These are phyloP conservation scores for Ascochyta lentis DNA, from an alignment of 2,329 filamentous ascomycete genomes.

Conservation along the genomic window DNA sequence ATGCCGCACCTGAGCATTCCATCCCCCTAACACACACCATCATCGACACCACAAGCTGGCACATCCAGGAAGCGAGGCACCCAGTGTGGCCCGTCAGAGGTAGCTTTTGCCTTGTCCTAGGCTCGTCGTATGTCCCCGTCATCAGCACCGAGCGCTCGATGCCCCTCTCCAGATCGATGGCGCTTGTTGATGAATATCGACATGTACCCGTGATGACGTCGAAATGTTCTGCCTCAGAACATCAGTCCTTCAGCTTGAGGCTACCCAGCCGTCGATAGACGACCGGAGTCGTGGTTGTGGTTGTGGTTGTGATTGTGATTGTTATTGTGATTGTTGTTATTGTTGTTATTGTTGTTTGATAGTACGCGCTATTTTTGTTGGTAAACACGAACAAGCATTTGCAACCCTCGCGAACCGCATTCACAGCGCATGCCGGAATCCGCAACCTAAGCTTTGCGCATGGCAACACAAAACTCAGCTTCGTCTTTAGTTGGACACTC, in stretches of 20 bases:
- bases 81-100: background rate
- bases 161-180: constrained; percentile 2
- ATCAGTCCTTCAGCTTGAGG: background rate
- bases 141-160: constrained; percentile 3
- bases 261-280: constrained; percentile 1
- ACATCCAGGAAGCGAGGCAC: background rate
- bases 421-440: constrained; percentile 3
- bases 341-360: background rate
- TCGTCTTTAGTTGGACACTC: background rate
- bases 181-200: background rate
- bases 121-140: constrained; percentile 4
- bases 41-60: constrained; percentile 3
- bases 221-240: background rate
- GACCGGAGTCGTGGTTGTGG: background rate
- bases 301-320: no score
- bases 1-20: background rate
- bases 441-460: background rate
- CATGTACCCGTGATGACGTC: constrained; percentile 1
- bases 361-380: constrained; percentile 9
- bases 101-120: background rate
- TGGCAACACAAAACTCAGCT: constrained; percentile 6
- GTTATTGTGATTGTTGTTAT: no score
- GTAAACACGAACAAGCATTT: constrained; percentile 6
- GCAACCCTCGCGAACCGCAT: background rate
- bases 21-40: background rate